Evolutionary conservation across 768 basidiomycete species (phyloP).

Genomic region (Pleurotus tuoliensis): DNA sequence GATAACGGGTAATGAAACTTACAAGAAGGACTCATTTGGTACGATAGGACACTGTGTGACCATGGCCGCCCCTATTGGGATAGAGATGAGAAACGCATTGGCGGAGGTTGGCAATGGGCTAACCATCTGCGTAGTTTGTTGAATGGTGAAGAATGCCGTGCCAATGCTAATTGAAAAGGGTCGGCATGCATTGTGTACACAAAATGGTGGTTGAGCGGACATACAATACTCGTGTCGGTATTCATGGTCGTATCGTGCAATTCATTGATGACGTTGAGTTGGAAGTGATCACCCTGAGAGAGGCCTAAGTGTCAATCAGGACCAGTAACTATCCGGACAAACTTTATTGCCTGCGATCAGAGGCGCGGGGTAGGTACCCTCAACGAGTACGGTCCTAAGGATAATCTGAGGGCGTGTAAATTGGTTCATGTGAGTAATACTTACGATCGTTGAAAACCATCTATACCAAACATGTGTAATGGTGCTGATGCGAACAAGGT

Average conservation of each 20-base stretch:
- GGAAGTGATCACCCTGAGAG: conserved; percentile 2
- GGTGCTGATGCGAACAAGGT: not conserved
- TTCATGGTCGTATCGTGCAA: not conserved
- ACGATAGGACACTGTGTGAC: conserved; percentile 48
- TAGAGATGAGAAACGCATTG: not conserved
- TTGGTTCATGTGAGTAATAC: not conserved
- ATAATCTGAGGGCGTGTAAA: not conserved
- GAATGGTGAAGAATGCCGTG: conserved; percentile 44
- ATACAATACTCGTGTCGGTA: conserved; percentile 1
- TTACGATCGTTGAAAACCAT: not conserved
- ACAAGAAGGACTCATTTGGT: conserved; percentile 37
- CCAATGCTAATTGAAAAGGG: conserved; percentile 37
- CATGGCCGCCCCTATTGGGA: not conserved
- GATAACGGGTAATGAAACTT: conserved; percentile 11
- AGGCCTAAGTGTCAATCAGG: not conserved
- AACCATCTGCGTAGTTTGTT: conserved; percentile 44
- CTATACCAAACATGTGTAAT: not conserved
- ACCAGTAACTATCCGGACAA: not conserved
- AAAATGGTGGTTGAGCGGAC: not conserved
- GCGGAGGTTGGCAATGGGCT: not conserved
- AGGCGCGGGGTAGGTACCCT: conserved; percentile 5
- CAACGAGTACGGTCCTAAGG: conserved; percentile 4
- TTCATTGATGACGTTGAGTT: conserved; percentile 5
- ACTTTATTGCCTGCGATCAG: conserved; percentile 6
- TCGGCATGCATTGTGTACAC: not conserved